These are phyloP conservation scores for Pleurostoma richardsiae DNA, from an alignment of 2,329 filamentous ascomycete species.

Conservation along the genomic window DNA sequence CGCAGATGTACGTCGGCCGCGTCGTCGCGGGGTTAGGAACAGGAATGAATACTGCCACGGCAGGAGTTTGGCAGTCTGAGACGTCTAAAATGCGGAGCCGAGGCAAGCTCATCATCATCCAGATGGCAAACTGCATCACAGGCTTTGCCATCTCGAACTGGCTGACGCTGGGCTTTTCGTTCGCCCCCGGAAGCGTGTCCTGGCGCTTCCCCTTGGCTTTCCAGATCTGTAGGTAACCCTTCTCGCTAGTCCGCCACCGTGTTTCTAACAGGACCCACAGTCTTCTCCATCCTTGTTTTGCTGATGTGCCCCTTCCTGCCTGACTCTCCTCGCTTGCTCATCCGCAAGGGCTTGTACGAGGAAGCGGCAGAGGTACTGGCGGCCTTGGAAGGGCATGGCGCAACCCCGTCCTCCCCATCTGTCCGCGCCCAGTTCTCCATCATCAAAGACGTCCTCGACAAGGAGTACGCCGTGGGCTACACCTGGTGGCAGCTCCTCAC, in stretches of 20 bases:
- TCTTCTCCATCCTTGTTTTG: conserved; percentile 24
- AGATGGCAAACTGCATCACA: conserved; percentile 23
- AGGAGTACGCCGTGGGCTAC: conserved; percentile 36
- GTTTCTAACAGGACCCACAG: conserved; percentile 5
- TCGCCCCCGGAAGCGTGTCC: conserved; percentile 10
- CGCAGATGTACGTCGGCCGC: conserved; percentile 11
- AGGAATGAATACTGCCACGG: conserved; percentile 13
- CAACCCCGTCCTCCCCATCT: conserved; percentile 17
- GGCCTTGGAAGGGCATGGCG: conserved; percentile 21
- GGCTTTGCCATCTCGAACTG: conserved; percentile 33
- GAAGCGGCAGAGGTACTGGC: conserved; percentile 12
- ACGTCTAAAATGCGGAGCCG: conserved; percentile 14
- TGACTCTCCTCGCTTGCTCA: conserved; percentile 14
- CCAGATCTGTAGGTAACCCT: conserved; percentile 23
- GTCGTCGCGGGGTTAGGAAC: conserved; percentile 11
- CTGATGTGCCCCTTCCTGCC: conserved; percentile 12
- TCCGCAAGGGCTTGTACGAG: conserved; percentile 12
- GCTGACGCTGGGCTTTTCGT: conserved; percentile 11
- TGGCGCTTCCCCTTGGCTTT: conserved; percentile 14
- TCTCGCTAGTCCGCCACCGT: not conserved
- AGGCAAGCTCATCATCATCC: conserved; percentile 15
- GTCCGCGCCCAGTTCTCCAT: conserved; percentile 23
- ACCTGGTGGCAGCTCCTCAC: conserved; percentile 37
- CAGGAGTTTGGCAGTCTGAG: conserved; percentile 12
- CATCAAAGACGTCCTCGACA: conserved; percentile 30